Conservation (phyloP, 305 asterid species). For the Plantago lanceolata region DNA sequence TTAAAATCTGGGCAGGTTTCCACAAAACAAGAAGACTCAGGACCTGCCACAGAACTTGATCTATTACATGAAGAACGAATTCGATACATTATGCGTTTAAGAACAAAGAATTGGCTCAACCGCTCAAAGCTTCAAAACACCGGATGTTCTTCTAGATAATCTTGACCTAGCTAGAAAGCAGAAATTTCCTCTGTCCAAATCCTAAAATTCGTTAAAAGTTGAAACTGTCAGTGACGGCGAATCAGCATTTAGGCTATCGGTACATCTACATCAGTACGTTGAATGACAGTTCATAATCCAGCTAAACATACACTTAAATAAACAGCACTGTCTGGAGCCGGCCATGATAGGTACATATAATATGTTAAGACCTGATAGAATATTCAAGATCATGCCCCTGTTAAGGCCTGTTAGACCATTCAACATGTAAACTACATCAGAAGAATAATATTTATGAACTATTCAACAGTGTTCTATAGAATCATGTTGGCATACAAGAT, state of each 20-base stretch:
- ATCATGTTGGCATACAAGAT: not conserved
- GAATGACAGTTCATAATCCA: slow-evolving; percentile 3
- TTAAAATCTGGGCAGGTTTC: too few species aligned
- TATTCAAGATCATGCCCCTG: too few species aligned
- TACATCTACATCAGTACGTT: not conserved
- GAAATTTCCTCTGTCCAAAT: not conserved
- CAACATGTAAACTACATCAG: not conserved
- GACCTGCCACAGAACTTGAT: too few species aligned
- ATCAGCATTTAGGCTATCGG: not conserved
- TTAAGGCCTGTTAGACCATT: not conserved
- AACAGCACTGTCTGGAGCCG: slow-evolving; percentile 7
- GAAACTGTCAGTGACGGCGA: not conserved
- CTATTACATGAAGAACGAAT: too few species aligned
- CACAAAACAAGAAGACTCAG: too few species aligned
- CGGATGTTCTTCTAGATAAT: too few species aligned
- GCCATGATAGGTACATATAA: not conserved
- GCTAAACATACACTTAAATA: not conserved
- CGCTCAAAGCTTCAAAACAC: too few species aligned
- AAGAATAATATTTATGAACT: too few species aligned
- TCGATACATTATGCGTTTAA: too few species aligned
- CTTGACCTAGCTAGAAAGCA: too few species aligned
- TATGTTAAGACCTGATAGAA: not conserved
- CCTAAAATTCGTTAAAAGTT: not conserved
- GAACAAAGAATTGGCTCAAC: too few species aligned
- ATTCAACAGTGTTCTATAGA: too few species aligned